A percentile compares a stretch with the other conserved stretches of the same genome.
phyloP scores from a whole-genome alignment of 2,329 filamentous ascomycete species.

The Ilyonectria destructans region DNA sequence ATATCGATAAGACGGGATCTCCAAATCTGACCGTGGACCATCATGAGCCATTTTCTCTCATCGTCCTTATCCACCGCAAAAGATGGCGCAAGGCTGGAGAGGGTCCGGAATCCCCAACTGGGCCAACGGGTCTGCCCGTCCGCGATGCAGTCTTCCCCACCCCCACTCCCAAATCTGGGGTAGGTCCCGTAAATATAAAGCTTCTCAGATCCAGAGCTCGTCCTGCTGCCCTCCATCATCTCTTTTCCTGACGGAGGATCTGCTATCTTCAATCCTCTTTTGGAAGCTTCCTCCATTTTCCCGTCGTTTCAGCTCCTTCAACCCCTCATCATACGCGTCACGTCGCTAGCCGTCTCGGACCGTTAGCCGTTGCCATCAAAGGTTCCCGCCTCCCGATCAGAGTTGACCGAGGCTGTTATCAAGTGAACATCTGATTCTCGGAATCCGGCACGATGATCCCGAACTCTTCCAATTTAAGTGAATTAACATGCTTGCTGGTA shows the following conservation, averaged over 20 bases:
- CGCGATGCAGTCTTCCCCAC: constrained; percentile 41
- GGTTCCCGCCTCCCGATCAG: neutral
- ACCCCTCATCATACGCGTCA: neutral
- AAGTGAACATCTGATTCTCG: neutral
- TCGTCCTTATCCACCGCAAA: constrained; percentile 18
- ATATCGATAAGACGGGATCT: constrained; percentile 6
- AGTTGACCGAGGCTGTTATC: neutral
- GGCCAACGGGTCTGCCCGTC: constrained; percentile 35
- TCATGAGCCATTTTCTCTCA: constrained; percentile 12
- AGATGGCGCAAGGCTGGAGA: constrained; percentile 38
- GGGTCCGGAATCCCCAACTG: constrained; percentile 35
- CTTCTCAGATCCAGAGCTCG: constrained; percentile 19
- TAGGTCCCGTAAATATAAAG: constrained; percentile 30
- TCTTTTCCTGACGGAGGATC: neutral
- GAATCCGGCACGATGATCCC: neutral
- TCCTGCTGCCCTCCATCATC: constrained; percentile 8
- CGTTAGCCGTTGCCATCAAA: neutral
- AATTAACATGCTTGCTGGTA: neutral
- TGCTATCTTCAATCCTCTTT: neutral
- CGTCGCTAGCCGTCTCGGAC: neutral
- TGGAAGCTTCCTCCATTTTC: neutral
- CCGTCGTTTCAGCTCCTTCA: neutral
- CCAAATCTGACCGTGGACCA: constrained; percentile 10
- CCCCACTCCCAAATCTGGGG: constrained; percentile 41
- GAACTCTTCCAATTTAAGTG: neutral